Conservation (phyloP, 164 flowering plant species). For the Liquidambar formosana region DNA sequence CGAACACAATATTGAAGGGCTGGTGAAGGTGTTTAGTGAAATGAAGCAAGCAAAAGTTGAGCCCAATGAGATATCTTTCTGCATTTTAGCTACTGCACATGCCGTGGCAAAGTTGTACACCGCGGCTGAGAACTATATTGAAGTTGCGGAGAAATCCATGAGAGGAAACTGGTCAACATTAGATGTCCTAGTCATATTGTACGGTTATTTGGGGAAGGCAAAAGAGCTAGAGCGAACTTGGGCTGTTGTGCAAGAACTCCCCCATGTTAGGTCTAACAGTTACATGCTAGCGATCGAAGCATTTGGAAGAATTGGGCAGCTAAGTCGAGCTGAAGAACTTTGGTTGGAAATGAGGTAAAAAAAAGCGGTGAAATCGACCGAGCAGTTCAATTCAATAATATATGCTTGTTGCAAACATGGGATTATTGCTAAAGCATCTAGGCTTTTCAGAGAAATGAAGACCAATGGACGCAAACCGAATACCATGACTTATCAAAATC, state of each 20-base stretch:
- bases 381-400: slow-evolving; percentile 80
- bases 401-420: slow-evolving; percentile 78
- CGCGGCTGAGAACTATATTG: slow-evolving; percentile 66
- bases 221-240: slow-evolving; percentile 66
- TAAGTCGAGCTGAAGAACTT: slow-evolving; percentile 73
- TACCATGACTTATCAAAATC: slow-evolving; percentile 77
- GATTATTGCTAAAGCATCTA: slow-evolving; percentile 56
- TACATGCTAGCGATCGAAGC: slow-evolving; percentile 82
- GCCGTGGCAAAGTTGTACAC: slow-evolving; percentile 76
- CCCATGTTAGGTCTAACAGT: slow-evolving; percentile 65
- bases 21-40: slow-evolving; percentile 55
- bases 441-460: slow-evolving; percentile 66
- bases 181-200: slow-evolving; percentile 77
- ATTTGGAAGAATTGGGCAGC: slow-evolving; percentile 66
- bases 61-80: slow-evolving; percentile 84
- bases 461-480: slow-evolving; percentile 63
- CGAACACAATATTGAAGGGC: slow-evolving; percentile 68
- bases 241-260: slow-evolving; percentile 42
- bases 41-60: slow-evolving; percentile 70
- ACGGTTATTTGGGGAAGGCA: slow-evolving; percentile 71
- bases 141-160: slow-evolving; percentile 63
- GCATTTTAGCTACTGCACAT: slow-evolving; percentile 87
- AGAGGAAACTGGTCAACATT: slow-evolving; percentile 87
- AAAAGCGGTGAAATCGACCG: slow-evolving; percentile 58
- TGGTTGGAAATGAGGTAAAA: slow-evolving; percentile 69